Evolutionary conservation across 495 filamentous ascomycete species (phyloP), one percentile per base, ranked within the genome.

Genomic region (Aspergillus coremiiformis): DNA sequence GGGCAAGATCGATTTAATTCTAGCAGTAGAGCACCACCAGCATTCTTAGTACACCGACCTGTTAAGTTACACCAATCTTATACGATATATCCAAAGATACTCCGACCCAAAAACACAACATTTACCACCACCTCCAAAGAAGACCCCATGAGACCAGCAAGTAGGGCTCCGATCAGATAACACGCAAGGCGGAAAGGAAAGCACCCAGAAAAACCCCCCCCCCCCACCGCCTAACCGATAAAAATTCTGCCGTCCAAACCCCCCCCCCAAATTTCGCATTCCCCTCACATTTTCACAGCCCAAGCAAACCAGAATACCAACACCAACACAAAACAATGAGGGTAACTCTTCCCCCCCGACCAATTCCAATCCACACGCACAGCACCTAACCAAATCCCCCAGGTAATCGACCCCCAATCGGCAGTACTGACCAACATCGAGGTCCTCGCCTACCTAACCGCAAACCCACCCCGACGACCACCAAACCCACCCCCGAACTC

Each of bases 351-450:
- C n/a, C n/a, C n/a, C n/a, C n/a, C n/a, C n/a, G n/a, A n/a, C 47
- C 47, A 44, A 47, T 27, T 19, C 44, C 24, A 7, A 46, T 27
- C 29, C 21, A n/a, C n/a, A n/a, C n/a, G n/a, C n/a, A n/a, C n/a
- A n/a, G n/a, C n/a, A 14, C 17, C 44, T 33, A 46, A 49, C 20
- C 1, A n/a, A 47, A 37, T 33, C 4, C 10, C 21, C 7, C 21
- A 85, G 78, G 78, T 86, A 43, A 68, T 86, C 49, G 81, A 84
- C 63, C 74, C 81, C 27, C 78, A 83, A 70, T 75, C 76, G 43
- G 80, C 80, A 17, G 73, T 72, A 44, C 74, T 86, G 65, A 81
- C 81, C 57, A 85, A 85, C 62, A 71, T 81, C 53, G 83, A 86
- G 66, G 83, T 86, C 52, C 73, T 79, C 27, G 62, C 73, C 17